phyloP scores from a whole-genome alignment of 2,329 filamentous ascomycete genomes.

The Amauroascus niger region DNA sequence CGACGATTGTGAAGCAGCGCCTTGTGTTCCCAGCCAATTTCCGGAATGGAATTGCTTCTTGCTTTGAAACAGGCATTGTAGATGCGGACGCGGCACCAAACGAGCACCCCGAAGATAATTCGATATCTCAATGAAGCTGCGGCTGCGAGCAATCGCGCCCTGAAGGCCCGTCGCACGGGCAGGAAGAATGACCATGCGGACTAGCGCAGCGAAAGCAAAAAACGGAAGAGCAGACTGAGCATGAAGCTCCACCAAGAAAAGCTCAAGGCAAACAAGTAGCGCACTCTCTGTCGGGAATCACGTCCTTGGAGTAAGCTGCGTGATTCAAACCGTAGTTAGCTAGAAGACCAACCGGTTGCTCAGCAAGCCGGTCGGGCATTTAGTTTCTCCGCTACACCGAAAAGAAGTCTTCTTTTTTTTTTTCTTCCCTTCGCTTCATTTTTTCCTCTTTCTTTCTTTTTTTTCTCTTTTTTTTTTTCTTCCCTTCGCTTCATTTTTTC shows the following conservation, averaged over 20 bases:
- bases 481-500: constrained; percentile 37
- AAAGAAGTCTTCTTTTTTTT: no score
- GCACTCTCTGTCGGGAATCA: neutral
- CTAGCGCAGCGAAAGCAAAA: neutral
- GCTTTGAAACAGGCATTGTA: constrained; percentile 7
- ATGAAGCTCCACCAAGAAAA: neutral
- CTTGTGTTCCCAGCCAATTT: constrained; percentile 17
- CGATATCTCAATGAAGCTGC: constrained; percentile 33
- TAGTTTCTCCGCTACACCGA: constrained; percentile 3
- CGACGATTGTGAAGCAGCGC: constrained; percentile 14
- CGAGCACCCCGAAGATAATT: constrained; percentile 27
- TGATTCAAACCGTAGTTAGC: no score
- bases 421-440: constrained; percentile 30
- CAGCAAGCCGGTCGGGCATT: neutral
- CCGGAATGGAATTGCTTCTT: constrained; percentile 9
- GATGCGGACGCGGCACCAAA: neutral
- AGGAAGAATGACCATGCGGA: constrained; percentile 21
- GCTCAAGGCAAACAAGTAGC: neutral
- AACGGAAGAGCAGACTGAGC: neutral
- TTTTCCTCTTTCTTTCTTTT: constrained; percentile 35
- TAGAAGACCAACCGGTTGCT: no score
- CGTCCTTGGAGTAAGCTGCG: neutral
- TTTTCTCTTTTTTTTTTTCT: constrained; percentile 43
- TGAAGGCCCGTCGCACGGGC: neutral
- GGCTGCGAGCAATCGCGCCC: constrained; percentile 22